Percentiles rank a stretch among this genome's conserved stretches.
These are phyloP conservation scores for Sesbania bispinosa DNA, from an alignment of 306 rosid species.

Conservation along the genomic window DNA sequence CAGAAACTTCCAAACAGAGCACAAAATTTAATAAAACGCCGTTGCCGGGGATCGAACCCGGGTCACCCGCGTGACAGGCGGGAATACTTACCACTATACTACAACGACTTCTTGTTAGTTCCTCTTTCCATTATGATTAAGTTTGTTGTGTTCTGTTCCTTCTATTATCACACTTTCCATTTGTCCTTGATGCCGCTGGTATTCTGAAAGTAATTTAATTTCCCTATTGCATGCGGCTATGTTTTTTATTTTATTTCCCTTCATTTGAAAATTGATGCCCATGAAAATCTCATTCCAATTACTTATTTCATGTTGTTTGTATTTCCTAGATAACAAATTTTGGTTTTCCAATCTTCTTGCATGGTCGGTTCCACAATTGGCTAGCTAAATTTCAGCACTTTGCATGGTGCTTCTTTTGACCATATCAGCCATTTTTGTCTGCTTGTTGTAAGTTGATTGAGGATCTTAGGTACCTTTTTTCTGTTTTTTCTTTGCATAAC, in stretches of 20 bases:
- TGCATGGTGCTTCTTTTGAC: neutral
- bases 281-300: neutral
- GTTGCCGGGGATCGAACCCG: constrained; percentile 36
- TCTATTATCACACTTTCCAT: too few relatives aligned
- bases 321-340: neutral
- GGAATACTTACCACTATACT: constrained; percentile 31
- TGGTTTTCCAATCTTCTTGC: neutral
- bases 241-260: too few relatives aligned
- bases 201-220: neutral
- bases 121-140: neutral
- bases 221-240: neutral
- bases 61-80: too few relatives aligned
- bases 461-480: neutral
- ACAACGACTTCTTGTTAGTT: neutral
- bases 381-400: neutral
- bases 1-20: neutral
- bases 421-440: neutral
- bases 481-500: neutral
- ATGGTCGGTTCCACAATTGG: constrained; percentile 2
- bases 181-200: too few relatives aligned
- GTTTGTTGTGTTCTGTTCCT: too few relatives aligned
- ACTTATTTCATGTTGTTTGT: neutral
- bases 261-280: neutral
- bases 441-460: neutral
- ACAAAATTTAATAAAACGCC: neutral